Percentiles rank a stretch among this genome's conserved stretches.
phyloP scores from a whole-genome alignment of 345 rosid genomes.

The Lenwebbia sp. region DNA sequence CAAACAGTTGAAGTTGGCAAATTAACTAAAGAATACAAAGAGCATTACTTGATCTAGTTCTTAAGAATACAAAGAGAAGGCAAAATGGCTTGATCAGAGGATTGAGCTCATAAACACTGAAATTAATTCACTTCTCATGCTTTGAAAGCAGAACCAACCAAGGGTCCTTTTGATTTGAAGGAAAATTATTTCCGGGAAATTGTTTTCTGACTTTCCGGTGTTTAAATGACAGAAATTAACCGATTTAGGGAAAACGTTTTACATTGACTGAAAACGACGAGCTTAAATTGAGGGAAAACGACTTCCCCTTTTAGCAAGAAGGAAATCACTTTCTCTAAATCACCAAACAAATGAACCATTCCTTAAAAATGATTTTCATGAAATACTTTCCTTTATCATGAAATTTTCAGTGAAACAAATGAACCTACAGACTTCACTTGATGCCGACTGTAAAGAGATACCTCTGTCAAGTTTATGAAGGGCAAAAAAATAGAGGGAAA shows the following conservation, averaged over 20 bases:
- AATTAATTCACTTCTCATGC: not conserved
- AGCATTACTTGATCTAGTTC: not conserved
- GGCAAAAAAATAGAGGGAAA: not conserved
- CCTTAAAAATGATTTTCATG: too few relatives aligned
- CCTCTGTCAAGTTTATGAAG: not conserved
- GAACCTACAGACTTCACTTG: not conserved
- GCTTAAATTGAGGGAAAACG: too few relatives aligned
- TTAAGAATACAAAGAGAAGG: not conserved
- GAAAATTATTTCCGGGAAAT: too few relatives aligned
- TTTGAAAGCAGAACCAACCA: not conserved
- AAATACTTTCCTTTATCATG: too few relatives aligned
- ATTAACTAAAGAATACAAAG: not conserved
- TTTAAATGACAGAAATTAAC: too few relatives aligned
- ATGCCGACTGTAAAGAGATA: not conserved
- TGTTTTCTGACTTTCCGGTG: too few relatives aligned
- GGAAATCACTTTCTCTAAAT: too few relatives aligned
- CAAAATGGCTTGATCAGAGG: not conserved
- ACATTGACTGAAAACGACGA: too few relatives aligned
- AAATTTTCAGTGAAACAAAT: too few relatives aligned
- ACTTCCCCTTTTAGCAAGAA: too few relatives aligned
- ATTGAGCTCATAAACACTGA: not conserved
- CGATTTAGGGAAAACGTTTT: too few relatives aligned
- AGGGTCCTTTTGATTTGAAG: not conserved
- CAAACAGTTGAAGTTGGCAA: not conserved
- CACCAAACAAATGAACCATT: too few relatives aligned